Evolutionary conservation across 2,329 filamentous ascomycete species (phyloP).

Genomic region (Aspergillus calidoustus): DNA sequence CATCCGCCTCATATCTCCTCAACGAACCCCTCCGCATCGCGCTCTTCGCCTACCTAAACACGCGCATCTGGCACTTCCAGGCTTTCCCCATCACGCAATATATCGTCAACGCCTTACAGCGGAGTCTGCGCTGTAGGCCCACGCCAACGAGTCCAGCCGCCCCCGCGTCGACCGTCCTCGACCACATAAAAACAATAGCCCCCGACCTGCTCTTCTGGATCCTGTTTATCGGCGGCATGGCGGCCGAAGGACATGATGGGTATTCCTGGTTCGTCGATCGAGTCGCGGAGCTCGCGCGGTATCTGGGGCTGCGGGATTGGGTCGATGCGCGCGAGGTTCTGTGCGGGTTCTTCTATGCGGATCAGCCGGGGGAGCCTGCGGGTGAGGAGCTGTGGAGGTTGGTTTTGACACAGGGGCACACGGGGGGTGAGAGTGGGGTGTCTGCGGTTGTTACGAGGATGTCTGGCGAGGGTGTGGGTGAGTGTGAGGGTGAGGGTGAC

Average conservation of each 20-base stretch:
- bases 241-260: background rate
- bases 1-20: background rate
- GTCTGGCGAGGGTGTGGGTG: too few relatives aligned
- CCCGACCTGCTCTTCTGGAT: background rate
- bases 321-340: background rate
- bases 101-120: background rate
- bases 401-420: background rate
- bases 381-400: background rate
- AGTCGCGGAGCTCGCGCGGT: background rate
- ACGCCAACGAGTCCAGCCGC: too few relatives aligned
- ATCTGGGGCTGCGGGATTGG: background rate
- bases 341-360: background rate
- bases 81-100: constrained; percentile 7
- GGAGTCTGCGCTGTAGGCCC: background rate
- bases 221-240: background rate
- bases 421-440: too few relatives aligned
- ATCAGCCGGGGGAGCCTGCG: background rate
- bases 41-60: constrained; percentile 8
- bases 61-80: constrained; percentile 8
- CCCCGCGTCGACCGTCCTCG: too few relatives aligned
- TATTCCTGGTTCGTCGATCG: background rate
- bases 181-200: background rate
- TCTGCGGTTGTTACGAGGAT: too few relatives aligned
- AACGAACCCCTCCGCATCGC: constrained; percentile 6
- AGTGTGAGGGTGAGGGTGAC: too few relatives aligned